A percentile compares a stretch with the other conserved stretches of the same genome.
phyloP scores from a whole-genome alignment of 2,329 filamentous ascomycete genomes.

The Akanthomyces lecanii region DNA sequence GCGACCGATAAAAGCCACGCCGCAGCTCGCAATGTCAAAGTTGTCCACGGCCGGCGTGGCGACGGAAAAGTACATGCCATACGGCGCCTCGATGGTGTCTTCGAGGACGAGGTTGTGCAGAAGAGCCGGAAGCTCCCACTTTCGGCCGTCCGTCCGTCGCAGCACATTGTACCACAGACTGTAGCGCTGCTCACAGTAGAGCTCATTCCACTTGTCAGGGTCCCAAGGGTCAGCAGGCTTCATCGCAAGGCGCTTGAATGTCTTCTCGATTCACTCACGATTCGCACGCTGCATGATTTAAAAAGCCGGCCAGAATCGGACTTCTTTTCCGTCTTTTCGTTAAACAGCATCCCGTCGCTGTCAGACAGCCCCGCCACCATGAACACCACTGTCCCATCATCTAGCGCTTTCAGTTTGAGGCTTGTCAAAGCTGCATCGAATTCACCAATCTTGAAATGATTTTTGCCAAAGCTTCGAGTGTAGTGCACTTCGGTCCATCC shows the following conservation, averaged over 20 bases:
- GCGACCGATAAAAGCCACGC: slow-evolving; percentile 32
- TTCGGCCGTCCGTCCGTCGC: slow-evolving; percentile 20
- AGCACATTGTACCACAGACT: slow-evolving; percentile 38
- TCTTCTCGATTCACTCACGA: slow-evolving; percentile 31
- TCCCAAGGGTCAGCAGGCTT: background rate
- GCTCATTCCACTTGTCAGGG: slow-evolving; percentile 29
- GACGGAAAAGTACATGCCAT: slow-evolving; percentile 23
- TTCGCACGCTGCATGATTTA: slow-evolving; percentile 30
- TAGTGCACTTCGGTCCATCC: slow-evolving; percentile 32
- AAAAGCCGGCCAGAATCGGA: slow-evolving; percentile 31
- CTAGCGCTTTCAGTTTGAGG: slow-evolving; percentile 32
- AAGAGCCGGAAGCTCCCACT: slow-evolving; percentile 28
- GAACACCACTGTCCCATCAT: slow-evolving; percentile 33
- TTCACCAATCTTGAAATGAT: slow-evolving; percentile 24
- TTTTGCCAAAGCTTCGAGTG: slow-evolving; percentile 20
- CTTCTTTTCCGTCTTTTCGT: slow-evolving; percentile 26
- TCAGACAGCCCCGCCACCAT: slow-evolving; percentile 32
- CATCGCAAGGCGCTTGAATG: background rate
- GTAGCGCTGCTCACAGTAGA: slow-evolving; percentile 29
- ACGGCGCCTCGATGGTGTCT: slow-evolving; percentile 31
- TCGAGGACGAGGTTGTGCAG: slow-evolving; percentile 32
- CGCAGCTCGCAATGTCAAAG: slow-evolving; percentile 33
- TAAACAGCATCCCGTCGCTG: slow-evolving; percentile 30
- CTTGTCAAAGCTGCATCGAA: slow-evolving; percentile 31
- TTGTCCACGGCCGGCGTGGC: slow-evolving; percentile 20